Evolutionary conservation across 129 eudicot genomes (phyloP), one percentile per base, ranked within the genome.

Genomic region (Centella asiatica): DNA sequence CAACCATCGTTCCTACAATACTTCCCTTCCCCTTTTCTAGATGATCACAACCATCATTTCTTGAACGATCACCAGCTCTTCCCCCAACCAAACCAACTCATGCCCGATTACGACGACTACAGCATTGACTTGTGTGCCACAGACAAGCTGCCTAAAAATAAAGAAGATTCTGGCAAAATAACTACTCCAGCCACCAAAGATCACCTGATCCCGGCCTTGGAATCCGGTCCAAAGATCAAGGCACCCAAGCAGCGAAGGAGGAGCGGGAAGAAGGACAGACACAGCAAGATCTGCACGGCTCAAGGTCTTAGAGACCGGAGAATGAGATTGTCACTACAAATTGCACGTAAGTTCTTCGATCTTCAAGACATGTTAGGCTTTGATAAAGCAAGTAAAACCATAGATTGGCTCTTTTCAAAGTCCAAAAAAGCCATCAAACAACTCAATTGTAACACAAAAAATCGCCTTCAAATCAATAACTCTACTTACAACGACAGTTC

Each of bases 341-440:
- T 73, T 29, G 79, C 86, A 0, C 51, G 81, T 7, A 74, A 80
- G 74, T 80, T 80, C 73, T 80, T 80, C 40, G 78, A 66, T 51
- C 86, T 80, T 26, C 86, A 80, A 64, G 86, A 80, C 46, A 51
- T 60, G 74, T 62, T 80, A 28, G 79, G 82, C 50, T 80, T 72
- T 48, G 79, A 80, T 65, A 80, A 76, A 44, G 79, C 86, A n/a
- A n/a, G n/a, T n/a, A n/a, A n/a, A n/a, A n/a, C n/a, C n/a, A n/a
- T n/a, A n/a, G n/a, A n/a, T n/a, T 80, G 86, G 86, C 74, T 80
- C 28, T 72, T 81, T 1, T 62, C 64, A 19, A 76, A 77, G 26
- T 72, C 86, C 2, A 73, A 65, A 44, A 24, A 59, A 0, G 86
- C 79, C 51, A 81, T 81, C 26, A 48, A 73, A 33, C 79, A 81